Conservation (phyloP, 208 protist genomes). For the Crithidia thermophila region DNA sequence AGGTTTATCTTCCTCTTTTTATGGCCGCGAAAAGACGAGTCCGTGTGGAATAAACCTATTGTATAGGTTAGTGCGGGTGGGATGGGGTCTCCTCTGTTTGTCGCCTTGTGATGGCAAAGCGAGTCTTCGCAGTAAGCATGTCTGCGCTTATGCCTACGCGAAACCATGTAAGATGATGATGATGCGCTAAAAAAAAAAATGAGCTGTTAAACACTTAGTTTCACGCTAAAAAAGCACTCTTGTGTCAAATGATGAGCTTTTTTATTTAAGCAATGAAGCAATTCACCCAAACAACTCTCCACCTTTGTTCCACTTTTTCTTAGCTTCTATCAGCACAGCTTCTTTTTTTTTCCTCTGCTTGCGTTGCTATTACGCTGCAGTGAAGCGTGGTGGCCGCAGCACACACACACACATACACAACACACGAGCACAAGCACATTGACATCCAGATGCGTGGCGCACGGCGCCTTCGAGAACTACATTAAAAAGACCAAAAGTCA, state of each 20-base stretch:
- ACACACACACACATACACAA: background rate
- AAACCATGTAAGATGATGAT: too few species aligned
- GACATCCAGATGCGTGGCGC: background rate
- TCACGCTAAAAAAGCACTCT: too few species aligned
- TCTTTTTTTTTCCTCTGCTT: background rate
- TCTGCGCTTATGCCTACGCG: too few species aligned
- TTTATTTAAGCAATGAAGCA: too few species aligned
- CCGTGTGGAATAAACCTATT: background rate
- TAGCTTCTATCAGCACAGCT: background rate
- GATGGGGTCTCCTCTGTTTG: background rate
- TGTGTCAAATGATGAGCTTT: too few species aligned
- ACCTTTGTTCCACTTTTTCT: background rate
- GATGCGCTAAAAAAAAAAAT: too few species aligned
- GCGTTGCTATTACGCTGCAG: background rate
- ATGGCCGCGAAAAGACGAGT: background rate
- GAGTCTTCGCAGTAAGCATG: background rate
- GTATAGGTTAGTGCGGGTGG: background rate
- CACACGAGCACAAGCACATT: background rate
- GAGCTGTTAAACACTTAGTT: too few species aligned
- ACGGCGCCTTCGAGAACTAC: too few species aligned
- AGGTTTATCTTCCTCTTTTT: background rate
- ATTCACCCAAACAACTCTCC: background rate
- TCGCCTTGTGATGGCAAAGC: background rate
- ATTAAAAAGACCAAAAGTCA: too few species aligned
- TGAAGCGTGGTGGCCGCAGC: too few species aligned